phyloP scores from a whole-genome alignment of 768 basidiomycete genomes.

The Mycena crocata region DNA sequence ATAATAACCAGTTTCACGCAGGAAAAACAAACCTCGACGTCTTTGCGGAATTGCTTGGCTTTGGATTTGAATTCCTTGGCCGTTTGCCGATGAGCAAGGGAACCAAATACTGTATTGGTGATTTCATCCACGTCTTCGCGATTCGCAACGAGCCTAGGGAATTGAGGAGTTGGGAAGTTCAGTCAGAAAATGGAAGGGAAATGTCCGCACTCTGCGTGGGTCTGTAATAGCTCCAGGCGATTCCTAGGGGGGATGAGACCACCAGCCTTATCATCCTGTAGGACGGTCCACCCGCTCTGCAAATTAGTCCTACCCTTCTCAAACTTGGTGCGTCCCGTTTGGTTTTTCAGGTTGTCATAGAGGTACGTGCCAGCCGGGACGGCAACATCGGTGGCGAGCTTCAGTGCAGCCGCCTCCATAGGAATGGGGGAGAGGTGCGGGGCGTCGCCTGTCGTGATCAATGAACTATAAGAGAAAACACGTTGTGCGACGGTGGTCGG shows the following conservation, averaged over 20 bases:
- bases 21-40: not conserved
- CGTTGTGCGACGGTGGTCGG: not conserved
- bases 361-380: not conserved
- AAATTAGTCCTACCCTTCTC: constrained; percentile 5
- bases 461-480: constrained; percentile 6
- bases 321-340: constrained; percentile 15
- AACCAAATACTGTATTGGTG: constrained; percentile 4
- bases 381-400: not conserved
- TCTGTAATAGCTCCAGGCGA: not conserved
- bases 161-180: not conserved
- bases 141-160: constrained; percentile 1
- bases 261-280: not conserved
- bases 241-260: not conserved
- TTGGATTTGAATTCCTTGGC: constrained; percentile 12
- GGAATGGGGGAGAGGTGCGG: not conserved
- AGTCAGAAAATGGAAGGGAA: not conserved
- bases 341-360: constrained; percentile 3
- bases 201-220: not conserved
- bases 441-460: not conserved
- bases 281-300: not conserved
- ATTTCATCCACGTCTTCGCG: constrained; percentile 6
- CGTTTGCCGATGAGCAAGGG: not conserved
- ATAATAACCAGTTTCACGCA: not conserved
- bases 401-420: constrained; percentile 10
- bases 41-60: constrained; percentile 9